Percentiles rank a stretch among this genome's conserved stretches.
phyloP scores from a whole-genome alignment of 257 asterid species.

The Solanum pennellii region DNA sequence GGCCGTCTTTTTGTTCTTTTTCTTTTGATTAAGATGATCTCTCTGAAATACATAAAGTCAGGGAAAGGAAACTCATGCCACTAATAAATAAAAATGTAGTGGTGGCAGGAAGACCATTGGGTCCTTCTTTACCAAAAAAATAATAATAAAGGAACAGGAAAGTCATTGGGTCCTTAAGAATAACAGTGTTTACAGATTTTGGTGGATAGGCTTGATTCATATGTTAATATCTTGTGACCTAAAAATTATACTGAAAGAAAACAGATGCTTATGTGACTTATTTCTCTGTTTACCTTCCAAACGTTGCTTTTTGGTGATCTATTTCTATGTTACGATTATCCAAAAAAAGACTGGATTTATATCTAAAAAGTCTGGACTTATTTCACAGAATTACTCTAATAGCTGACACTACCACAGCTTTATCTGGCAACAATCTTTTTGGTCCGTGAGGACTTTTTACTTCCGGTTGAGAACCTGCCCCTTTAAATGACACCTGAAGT shows the following conservation, averaged over 20 bases:
- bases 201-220: neutral
- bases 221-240: neutral
- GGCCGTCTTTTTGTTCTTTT: neutral
- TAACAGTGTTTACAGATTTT: neutral
- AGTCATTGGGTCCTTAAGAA: neutral
- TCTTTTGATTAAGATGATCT: neutral
- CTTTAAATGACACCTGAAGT: neutral
- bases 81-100: neutral
- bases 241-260: neutral
- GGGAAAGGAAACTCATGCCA: neutral
- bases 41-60: neutral
- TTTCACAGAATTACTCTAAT: neutral
- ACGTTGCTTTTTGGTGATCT: neutral
- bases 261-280: neutral
- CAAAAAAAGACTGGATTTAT: neutral
- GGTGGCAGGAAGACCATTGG: neutral
- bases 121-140: neutral
- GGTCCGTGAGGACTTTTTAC: neutral
- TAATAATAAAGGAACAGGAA: neutral
- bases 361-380: neutral
- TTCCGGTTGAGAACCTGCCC: neutral
- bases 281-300: neutral
- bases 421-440: neutral
- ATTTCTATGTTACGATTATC: neutral
- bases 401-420: neutral